These are phyloP conservation scores for Gossypium stocksii DNA, from an alignment of 345 rosid genomes.

Conservation along the genomic window DNA sequence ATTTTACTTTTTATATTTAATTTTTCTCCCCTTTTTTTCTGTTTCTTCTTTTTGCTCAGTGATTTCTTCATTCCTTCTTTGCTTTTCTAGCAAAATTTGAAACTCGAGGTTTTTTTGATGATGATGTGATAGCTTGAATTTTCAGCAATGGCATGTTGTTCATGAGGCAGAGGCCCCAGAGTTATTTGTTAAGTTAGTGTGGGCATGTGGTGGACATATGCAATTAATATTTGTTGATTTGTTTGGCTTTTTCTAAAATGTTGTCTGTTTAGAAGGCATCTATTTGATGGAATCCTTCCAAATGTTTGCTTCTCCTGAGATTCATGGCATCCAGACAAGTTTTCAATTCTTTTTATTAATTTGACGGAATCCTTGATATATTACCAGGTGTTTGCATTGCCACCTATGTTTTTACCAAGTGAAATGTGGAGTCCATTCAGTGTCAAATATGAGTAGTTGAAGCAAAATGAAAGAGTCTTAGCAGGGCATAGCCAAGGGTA, in stretches of 20 bases:
- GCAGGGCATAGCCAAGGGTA: too few species aligned
- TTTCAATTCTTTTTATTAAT: not conserved
- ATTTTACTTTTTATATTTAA: not conserved
- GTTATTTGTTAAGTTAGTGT: not conserved
- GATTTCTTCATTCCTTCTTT: not conserved
- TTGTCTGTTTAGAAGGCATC: not conserved
- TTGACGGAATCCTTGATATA: too few species aligned
- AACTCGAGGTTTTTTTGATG: not conserved
- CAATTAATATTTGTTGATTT: too few species aligned
- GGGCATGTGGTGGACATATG: not conserved
- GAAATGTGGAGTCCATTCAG: too few species aligned
- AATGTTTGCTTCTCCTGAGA: slow-evolving; percentile 8
- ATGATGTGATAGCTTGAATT: not conserved
- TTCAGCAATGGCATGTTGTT: not conserved
- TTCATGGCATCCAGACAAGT: slow-evolving; percentile 7
- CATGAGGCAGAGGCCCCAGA: not conserved
- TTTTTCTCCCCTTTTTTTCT: too few species aligned
- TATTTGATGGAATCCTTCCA: slow-evolving; percentile 2
- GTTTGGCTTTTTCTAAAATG: not conserved
- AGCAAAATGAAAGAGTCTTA: too few species aligned
- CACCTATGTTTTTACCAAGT: too few species aligned
- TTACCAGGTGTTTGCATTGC: not conserved
- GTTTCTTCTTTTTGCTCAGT: not conserved
- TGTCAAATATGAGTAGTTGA: too few species aligned
- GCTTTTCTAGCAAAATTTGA: not conserved